These are phyloP conservation scores for Penicillium sumatraense DNA, from an alignment of 2,329 filamentous ascomycete genomes.

Conservation along the genomic window DNA sequence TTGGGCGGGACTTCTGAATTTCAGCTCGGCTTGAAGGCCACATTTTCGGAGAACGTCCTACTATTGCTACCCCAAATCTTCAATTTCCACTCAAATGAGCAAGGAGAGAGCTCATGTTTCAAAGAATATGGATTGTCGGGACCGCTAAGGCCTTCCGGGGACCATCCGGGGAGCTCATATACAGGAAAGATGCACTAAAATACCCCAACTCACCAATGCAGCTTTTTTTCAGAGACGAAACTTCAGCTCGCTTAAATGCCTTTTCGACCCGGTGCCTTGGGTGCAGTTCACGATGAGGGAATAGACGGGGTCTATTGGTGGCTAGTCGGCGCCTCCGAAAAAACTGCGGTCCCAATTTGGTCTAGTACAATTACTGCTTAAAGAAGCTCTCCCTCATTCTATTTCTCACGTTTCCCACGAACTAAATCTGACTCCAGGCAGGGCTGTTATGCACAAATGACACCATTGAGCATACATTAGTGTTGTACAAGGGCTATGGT, in stretches of 20 bases:
- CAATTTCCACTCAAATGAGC: neutral
- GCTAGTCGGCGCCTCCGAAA: neutral
- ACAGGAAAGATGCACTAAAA: too few relatives aligned
- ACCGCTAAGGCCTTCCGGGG: neutral
- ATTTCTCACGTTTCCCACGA: neutral
- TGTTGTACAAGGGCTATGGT: too few relatives aligned
- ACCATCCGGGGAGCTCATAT: neutral
- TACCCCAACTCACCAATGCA: neutral
- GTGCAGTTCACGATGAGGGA: neutral
- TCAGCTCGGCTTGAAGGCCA: neutral
- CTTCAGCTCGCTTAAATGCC: slow-evolving; percentile 5
- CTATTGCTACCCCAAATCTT: neutral
- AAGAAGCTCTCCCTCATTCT: neutral
- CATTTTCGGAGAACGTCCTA: neutral
- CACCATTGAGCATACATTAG: neutral
- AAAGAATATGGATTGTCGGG: neutral
- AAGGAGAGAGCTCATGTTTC: neutral
- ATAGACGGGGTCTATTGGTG: neutral
- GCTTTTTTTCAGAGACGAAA: neutral
- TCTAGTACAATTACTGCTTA: slow-evolving; percentile 1
- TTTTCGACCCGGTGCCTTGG: neutral
- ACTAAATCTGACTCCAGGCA: too few relatives aligned
- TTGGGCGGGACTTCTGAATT: neutral
- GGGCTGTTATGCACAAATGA: neutral
- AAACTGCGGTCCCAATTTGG: neutral